Evolutionary conservation across 2,329 filamentous ascomycete species (phyloP).

Genomic region (Tolypocladium paradoxum): DNA sequence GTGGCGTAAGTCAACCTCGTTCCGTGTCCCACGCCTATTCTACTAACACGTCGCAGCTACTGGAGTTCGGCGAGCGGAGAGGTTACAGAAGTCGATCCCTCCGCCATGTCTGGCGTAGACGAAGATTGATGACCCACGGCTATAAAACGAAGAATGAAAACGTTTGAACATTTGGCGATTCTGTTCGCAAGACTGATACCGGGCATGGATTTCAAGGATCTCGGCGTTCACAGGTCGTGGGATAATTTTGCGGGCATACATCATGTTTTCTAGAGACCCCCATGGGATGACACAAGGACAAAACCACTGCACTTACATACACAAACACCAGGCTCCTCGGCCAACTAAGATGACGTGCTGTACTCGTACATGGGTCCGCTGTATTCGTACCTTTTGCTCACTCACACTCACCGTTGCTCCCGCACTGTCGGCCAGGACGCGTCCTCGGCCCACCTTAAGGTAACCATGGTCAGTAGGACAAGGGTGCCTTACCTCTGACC

Average conservation of each 20-base stretch:
- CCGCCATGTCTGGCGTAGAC: slow-evolving; percentile 27
- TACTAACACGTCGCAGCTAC: slow-evolving; percentile 29
- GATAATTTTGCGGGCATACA: slow-evolving; percentile 15
- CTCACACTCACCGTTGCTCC: not conserved
- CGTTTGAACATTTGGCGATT: not conserved
- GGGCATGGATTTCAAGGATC: slow-evolving; percentile 20
- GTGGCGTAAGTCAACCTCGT: slow-evolving; percentile 47
- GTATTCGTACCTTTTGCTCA: not conserved
- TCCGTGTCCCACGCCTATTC: not conserved
- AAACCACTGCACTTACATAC: not conserved
- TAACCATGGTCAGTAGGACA: slow-evolving; percentile 23
- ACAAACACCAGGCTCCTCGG: not conserved
- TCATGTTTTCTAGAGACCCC: slow-evolving; percentile 16
- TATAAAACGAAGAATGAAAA: slow-evolving; percentile 4
- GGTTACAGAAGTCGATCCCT: slow-evolving; percentile 43
- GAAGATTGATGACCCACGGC: slow-evolving; percentile 7
- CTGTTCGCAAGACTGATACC: slow-evolving; percentile 23
- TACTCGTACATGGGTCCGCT: not conserved
- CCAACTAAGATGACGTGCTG: not conserved
- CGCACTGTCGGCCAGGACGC: not conserved
- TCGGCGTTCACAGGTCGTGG: slow-evolving; percentile 23
- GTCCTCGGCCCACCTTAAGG: not conserved
- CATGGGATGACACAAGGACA: slow-evolving; percentile 12
- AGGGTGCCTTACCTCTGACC: slow-evolving; percentile 44
- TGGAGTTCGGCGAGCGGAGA: slow-evolving; percentile 50